Conservation (phyloP, 2,329 filamentous ascomycete genomes). For the Eurotiales sp. region DNA sequence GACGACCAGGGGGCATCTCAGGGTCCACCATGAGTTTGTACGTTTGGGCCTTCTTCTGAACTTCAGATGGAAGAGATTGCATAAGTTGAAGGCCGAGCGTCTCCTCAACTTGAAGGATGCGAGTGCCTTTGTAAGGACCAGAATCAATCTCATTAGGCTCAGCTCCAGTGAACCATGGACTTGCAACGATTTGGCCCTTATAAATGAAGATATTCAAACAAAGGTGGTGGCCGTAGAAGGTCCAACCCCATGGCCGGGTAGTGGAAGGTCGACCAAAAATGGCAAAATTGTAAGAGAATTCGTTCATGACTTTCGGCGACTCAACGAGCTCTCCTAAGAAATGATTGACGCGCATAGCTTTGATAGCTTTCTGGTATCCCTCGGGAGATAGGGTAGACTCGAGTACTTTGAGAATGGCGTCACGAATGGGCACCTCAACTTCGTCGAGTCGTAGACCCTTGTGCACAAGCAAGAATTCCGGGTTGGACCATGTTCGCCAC, state of each 20-base stretch:
- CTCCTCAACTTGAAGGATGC: conserved; percentile 64
- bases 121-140: conserved; percentile 60
- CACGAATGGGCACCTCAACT: conserved; percentile 42
- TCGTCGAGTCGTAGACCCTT: conserved; percentile 71
- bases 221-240: conserved; percentile 75
- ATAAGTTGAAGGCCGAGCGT: conserved; percentile 63
- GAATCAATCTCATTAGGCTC: conserved; percentile 72
- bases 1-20: conserved; percentile 59
- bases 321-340: conserved; percentile 68
- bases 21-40: conserved; percentile 61
- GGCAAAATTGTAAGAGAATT: conserved; percentile 72
- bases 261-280: conserved; percentile 63
- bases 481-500: conserved; percentile 70
- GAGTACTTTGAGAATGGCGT: conserved; percentile 55
- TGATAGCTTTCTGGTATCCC: conserved; percentile 66
- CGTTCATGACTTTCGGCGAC: conserved; percentile 63
- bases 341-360: conserved; percentile 70
- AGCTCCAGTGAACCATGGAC: conserved; percentile 74
- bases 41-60: conserved; percentile 52
- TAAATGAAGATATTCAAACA: conserved; percentile 69
- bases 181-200: conserved; percentile 61
- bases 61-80: conserved; percentile 53
- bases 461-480: conserved; percentile 66
- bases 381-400: conserved; percentile 60
- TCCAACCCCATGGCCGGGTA: conserved; percentile 64